Base-by-base conservation (phyloP, 768 basidiomycete genomes). In the Cubamyces lactineus region DNA sequence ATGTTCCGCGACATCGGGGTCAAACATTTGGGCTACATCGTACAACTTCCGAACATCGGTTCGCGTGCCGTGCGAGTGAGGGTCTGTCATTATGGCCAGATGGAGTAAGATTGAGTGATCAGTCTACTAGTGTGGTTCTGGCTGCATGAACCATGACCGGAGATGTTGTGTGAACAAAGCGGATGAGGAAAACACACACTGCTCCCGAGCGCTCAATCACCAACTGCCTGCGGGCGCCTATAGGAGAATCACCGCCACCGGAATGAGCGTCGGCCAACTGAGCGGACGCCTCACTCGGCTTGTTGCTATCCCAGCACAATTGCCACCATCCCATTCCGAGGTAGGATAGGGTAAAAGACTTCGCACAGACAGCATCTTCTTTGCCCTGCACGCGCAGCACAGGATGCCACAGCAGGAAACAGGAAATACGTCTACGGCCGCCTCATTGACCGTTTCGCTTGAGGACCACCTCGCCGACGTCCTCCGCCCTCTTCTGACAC, bases 371-470 rank as follows among this genome's bases (percentile, higher is more conserved):
- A 34, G 5, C 34, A 1, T 11, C 34, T 34, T 34, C 34, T 34
- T 34, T 34, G 9, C 34, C 34, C 34, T 6, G 34, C 11, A 34
- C 34, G 34, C 34, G 9, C 45, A 38, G 26, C 17, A 40, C 42
- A 19, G 38, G 19, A 48, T 40, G 48, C 6, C 43, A 5, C 1
- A 5, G 17, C 34, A 16, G 23, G 30, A 24, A 5, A 9, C 45
- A 1, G 48, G 40, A 23, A 34, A 7, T 34, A 1, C 34, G 34
- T 9, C 9, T 34, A 34, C 34, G 34, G 1, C 5, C 11, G 34
- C 34, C 34, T 21, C 76, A 59, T 74, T 89, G 66, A 85, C 85
- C 64, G 76, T 92, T 48, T 92, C 91, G 3, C 75, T 92, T 45
- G 88, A 91, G 66, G 72, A 79, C 0, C 89, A 91, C 73, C 82